Evolutionary conservation across 2,329 filamentous ascomycete species (phyloP).

Genomic region (Seiridium unicorne): DNA sequence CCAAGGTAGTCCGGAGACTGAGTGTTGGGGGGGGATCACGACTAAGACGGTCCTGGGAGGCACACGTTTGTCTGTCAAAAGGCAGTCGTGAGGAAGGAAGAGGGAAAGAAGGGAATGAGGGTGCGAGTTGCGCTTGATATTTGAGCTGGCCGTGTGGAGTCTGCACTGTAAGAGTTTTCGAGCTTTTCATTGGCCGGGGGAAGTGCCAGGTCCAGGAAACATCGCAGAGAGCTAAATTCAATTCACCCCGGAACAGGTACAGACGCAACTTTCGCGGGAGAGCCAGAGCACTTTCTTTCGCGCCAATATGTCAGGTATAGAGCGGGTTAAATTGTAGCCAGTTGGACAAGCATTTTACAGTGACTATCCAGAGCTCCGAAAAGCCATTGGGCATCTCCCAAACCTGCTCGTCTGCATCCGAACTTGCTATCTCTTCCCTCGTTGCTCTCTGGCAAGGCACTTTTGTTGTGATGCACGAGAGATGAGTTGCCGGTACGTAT

Average conservation of each 20-base stretch:
- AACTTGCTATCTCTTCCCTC: background rate
- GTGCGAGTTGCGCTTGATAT: background rate
- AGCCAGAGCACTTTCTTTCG: background rate
- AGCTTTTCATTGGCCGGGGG: background rate
- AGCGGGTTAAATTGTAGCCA: background rate
- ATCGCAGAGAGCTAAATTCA: background rate
- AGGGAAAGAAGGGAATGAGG: slow-evolving; percentile 1
- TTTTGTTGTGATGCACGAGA: background rate
- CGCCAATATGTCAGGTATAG: background rate
- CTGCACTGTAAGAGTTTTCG: slow-evolving; percentile 5
- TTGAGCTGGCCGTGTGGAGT: slow-evolving; percentile 8
- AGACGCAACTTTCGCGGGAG: background rate
- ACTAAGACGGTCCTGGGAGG: slow-evolving; percentile 3
- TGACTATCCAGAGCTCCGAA: too few relatives aligned
- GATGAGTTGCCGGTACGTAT: background rate
- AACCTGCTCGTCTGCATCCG: too few relatives aligned
- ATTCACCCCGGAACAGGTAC: background rate
- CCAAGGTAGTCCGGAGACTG: background rate
- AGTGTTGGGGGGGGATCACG: slow-evolving; percentile 7
- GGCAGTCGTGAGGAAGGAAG: slow-evolving; percentile 3
- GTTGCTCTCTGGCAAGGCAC: too few relatives aligned
- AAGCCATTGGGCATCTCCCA: too few relatives aligned
- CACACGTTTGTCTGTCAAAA: slow-evolving; percentile 5
- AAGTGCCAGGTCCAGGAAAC: background rate
- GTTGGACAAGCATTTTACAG: too few relatives aligned